A percentile compares a stretch with the other conserved stretches of the same genome.
phyloP scores from a whole-genome alignment of 768 basidiomycete species.

The Mycena filopes region DNA sequence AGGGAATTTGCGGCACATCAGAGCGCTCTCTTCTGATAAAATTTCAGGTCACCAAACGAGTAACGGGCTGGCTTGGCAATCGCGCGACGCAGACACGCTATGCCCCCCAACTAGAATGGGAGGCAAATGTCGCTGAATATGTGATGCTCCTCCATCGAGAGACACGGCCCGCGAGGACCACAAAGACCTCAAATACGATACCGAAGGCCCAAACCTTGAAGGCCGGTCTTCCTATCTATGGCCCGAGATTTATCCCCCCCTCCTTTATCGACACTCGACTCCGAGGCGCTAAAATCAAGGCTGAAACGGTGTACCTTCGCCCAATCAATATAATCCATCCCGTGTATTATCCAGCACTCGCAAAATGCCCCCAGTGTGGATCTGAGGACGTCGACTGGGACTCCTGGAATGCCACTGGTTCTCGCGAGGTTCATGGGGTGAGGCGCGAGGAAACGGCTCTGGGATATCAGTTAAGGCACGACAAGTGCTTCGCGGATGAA shows the following conservation, averaged over 20 bases:
- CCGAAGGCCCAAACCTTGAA: neutral
- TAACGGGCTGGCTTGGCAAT: neutral
- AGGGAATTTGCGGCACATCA: no score
- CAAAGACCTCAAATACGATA: neutral
- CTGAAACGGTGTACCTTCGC: slow-evolving; percentile 32
- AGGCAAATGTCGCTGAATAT: slow-evolving; percentile 10
- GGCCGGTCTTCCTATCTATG: neutral
- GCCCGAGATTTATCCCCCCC: neutral
- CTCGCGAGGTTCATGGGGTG: slow-evolving; percentile 36
- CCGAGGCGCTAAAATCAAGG: slow-evolving; percentile 1
- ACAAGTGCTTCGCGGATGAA: slow-evolving; percentile 22
- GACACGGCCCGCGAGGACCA: neutral
- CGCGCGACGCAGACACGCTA: neutral
- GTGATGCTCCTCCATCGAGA: neutral
- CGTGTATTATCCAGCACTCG: slow-evolving; percentile 25
- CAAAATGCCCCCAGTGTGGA: slow-evolving; percentile 31
- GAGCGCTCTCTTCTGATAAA: no score
- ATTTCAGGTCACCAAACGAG: neutral
- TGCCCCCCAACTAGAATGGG: neutral
- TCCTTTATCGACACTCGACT: neutral
- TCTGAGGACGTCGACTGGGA: slow-evolving; percentile 1
- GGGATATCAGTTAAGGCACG: slow-evolving; percentile 31
- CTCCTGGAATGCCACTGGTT: slow-evolving; percentile 4
- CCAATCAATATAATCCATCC: slow-evolving; percentile 38
- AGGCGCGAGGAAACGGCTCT: slow-evolving; percentile 25